phyloP scores from a whole-genome alignment of 345 rosid species.

The Populus deltoides region DNA sequence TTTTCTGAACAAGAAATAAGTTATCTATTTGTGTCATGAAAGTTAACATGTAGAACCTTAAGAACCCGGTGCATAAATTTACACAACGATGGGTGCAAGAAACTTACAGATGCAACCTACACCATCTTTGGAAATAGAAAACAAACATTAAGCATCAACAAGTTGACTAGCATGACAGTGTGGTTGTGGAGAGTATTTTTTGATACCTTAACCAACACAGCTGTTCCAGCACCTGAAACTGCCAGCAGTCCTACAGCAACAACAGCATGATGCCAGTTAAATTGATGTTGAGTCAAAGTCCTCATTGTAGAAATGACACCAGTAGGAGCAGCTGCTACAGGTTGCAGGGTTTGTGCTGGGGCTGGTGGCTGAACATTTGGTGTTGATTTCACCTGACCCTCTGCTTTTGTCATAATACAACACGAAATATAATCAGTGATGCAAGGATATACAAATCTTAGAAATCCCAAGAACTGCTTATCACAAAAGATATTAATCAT shows the following conservation, averaged over 20 bases:
- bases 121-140: not conserved
- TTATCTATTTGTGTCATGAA: constrained; percentile 8
- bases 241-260: constrained; percentile 75
- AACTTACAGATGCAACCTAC: not conserved
- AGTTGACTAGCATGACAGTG: not conserved
- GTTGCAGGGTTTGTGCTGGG: constrained; percentile 52
- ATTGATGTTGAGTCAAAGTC: constrained; percentile 29
- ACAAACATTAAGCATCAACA: not conserved
- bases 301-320: constrained; percentile 37
- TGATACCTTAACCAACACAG: constrained; percentile 68
- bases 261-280: constrained; percentile 87
- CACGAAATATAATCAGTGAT: constrained; percentile 21
- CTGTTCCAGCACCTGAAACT: constrained; percentile 86
- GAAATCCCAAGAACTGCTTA: constrained; percentile 11
- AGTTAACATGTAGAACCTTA: not conserved
- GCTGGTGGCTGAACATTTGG: constrained; percentile 55
- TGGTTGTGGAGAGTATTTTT: not conserved
- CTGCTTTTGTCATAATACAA: constrained; percentile 29
- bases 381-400: constrained; percentile 47
- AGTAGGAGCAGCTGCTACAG: constrained; percentile 49
- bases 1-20: constrained; percentile 54
- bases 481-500: not conserved
- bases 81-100: not conserved
- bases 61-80: not conserved
- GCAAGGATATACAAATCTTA: constrained; percentile 1